These are phyloP conservation scores for Alternaria gaisen DNA, from an alignment of 2,329 filamentous ascomycete genomes.

Conservation along the genomic window DNA sequence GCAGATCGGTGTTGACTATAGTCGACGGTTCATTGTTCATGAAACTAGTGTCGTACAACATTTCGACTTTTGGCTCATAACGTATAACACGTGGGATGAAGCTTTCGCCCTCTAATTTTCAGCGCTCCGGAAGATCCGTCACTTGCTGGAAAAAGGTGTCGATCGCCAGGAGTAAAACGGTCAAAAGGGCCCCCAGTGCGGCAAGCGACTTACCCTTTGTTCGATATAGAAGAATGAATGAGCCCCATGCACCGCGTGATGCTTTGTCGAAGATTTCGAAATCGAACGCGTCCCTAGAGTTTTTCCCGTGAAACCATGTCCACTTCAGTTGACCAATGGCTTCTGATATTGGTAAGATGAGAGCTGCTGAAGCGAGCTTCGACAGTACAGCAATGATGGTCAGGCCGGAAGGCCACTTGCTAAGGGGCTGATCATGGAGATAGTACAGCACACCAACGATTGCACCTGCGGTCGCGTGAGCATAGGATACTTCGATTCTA, in stretches of 20 bases:
- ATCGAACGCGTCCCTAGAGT: constrained; percentile 32
- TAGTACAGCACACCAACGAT: too few relatives aligned
- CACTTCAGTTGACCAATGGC: constrained; percentile 47
- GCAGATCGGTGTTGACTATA: too few relatives aligned
- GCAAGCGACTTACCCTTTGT: constrained; percentile 33
- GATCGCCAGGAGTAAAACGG: constrained; percentile 29
- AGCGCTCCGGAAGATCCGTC: constrained; percentile 17
- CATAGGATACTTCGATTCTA: too few relatives aligned
- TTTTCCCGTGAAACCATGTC: constrained; percentile 35
- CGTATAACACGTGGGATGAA: too few relatives aligned
- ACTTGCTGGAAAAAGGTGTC: constrained; percentile 48
- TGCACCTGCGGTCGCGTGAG: too few relatives aligned
- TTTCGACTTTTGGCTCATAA: too few relatives aligned
- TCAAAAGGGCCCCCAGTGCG: constrained; percentile 31
- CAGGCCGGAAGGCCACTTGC: constrained; percentile 42
- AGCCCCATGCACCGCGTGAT: constrained; percentile 33
- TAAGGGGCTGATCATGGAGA: constrained; percentile 38
- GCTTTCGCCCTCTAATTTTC: too few relatives aligned
- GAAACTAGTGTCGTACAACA: too few relatives aligned
- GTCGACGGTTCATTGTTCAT: too few relatives aligned
- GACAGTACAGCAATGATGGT: constrained; percentile 34
- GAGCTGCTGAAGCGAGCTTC: constrained; percentile 36
- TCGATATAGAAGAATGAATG: constrained; percentile 27
- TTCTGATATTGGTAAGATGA: constrained; percentile 38
- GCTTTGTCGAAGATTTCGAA: constrained; percentile 47